Evolutionary conservation across 2,329 filamentous ascomycete species (phyloP), one percentile per base, ranked within the genome.

Genomic region (Colletotrichum spinosum): DNA sequence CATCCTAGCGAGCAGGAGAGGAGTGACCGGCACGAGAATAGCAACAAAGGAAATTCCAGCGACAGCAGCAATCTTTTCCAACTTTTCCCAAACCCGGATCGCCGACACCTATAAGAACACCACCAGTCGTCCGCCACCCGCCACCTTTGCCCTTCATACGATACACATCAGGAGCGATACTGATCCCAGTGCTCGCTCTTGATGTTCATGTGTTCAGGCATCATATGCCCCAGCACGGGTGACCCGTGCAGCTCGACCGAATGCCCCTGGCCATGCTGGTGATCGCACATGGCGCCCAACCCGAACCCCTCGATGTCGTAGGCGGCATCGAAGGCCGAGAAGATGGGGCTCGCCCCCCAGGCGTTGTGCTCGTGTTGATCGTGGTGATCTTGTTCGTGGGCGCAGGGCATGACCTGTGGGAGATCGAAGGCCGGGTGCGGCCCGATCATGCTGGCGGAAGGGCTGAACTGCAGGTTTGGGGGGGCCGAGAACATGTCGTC

Each of bases 401-500:
- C 63, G 45, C 67, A 70, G 10, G 65, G 60, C 10, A 62, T 34
- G 65, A 70, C 8, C 49, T 62, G 33, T 61, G 73, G n/a, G 55
- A 76, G 73, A 57, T 76, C 73, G 60, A 78, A 77, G 1, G 72
- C 60, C 41, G 59, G 57, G 11, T 72, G 71, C 2, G 73, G 60
- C 41, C 72, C 70, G 41, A 80, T 58, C 60, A 79, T 71, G 39
- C 77, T 75, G 67, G 67, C 70, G 7, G 67, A 61, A 2, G 78
- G 76, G 50, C 75, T 80, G 34, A 75, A 71, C 9, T 72, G 69
- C 64, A 77, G 66, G 13, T 64, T 69, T 7, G 73, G 73, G 2
- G 74, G 67, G 8, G 72, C 66, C 1, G 73, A 71, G 52, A 78
- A 76, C 15, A 73, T 68, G 69, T 86, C 84, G 60, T 88, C 85